Conservation (phyloP, 2,329 filamentous ascomycete genomes). For the Thermomyces lanuginosus region DNA sequence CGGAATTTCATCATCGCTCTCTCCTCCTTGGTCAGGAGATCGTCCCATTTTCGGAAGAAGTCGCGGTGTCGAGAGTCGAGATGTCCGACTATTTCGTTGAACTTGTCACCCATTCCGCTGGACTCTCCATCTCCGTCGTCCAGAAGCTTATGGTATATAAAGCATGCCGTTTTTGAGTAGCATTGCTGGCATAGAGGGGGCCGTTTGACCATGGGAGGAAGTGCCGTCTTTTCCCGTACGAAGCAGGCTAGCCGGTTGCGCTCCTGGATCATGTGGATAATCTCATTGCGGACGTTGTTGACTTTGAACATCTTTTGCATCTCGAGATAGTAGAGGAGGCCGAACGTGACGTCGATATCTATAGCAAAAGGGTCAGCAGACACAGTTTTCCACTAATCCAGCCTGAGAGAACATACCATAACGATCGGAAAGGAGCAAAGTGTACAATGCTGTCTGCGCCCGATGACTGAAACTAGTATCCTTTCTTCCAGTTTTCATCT, state of each 20-base stretch:
- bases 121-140: conserved; percentile 69
- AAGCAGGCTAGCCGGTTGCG: conserved; percentile 79
- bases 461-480: conserved; percentile 65
- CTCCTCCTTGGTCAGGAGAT: conserved; percentile 83
- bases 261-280: conserved; percentile 93
- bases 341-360: conserved; percentile 80
- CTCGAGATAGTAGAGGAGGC: conserved; percentile 90
- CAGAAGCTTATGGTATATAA: conserved; percentile 80
- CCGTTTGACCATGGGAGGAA: conserved; percentile 75
- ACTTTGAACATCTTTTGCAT: conserved; percentile 73
- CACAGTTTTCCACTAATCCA: conserved; percentile 7
- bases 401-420: conserved; percentile 40
- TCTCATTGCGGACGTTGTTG: conserved; percentile 67
- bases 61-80: conserved; percentile 57
- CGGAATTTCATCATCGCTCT: conserved; percentile 74
- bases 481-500: conserved; percentile 83
- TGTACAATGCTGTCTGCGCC: conserved; percentile 90
- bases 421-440: conserved; percentile 75
- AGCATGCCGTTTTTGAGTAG: conserved; percentile 81
- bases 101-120: conserved; percentile 66
- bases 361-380: conserved; percentile 4
- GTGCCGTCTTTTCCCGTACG: conserved; percentile 61
- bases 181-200: conserved; percentile 70
- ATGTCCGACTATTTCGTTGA: conserved; percentile 63
- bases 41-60: conserved; percentile 93